Evolutionary conservation across 2,329 filamentous ascomycete species (phyloP).

Genomic region (Hymenotorrendiella dingleyae): DNA sequence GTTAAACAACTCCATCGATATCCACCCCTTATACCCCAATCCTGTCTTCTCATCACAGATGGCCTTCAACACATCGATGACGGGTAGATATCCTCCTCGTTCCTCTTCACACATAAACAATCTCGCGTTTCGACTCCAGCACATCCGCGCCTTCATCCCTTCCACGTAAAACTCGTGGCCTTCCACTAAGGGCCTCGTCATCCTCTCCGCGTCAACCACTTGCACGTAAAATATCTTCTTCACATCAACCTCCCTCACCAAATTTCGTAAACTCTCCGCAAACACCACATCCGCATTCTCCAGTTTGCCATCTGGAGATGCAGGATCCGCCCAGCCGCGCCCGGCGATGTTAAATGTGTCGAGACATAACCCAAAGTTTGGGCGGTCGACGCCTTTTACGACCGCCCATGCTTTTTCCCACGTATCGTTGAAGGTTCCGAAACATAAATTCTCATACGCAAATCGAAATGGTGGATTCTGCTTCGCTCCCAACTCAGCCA

Average conservation of each 20-base stretch:
- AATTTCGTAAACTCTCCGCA: conserved; percentile 27
- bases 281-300: conserved; percentile 37
- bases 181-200: conserved; percentile 49
- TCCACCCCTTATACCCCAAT: conserved; percentile 52
- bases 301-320: conserved; percentile 31
- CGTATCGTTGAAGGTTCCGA: conserved; percentile 62
- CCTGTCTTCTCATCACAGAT: conserved; percentile 44
- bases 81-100: conserved; percentile 54
- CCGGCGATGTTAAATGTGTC: conserved; percentile 76
- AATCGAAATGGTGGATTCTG: conserved; percentile 55
- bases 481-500: conserved; percentile 60
- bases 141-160: conserved; percentile 61
- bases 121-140: conserved; percentile 70
- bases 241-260: conserved; percentile 22
- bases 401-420: conserved; percentile 71
- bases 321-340: conserved; percentile 64
- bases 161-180: conserved; percentile 53
- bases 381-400: conserved; percentile 55
- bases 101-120: conserved; percentile 46
- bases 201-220: conserved; percentile 65
- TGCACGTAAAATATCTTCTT: conserved; percentile 64
- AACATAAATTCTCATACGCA: conserved; percentile 68
- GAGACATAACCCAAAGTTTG: conserved; percentile 71
- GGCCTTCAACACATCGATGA: conserved; percentile 44
- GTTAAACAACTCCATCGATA: conserved; percentile 55